Evolutionary conservation across 768 basidiomycete genomes (phyloP).

Genomic region (Suillus subluteus): DNA sequence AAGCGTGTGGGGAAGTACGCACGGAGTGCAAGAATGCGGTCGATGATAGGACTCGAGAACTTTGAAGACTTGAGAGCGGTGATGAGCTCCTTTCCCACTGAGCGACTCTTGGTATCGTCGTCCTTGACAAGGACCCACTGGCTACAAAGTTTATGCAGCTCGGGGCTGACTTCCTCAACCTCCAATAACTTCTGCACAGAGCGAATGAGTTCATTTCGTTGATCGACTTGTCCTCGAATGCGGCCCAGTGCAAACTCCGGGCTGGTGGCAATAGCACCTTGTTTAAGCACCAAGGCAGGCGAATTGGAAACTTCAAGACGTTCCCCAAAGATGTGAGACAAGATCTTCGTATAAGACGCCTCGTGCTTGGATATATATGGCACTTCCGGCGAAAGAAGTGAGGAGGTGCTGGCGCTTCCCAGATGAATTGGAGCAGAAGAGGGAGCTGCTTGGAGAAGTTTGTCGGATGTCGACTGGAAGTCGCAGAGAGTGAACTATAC

Average conservation of each 20-base stretch:
- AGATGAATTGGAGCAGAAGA: slow-evolving; percentile 51
- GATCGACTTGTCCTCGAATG: slow-evolving; percentile 79
- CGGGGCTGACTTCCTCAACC: slow-evolving; percentile 46
- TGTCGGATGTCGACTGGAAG: no score
- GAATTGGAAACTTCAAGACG: slow-evolving; percentile 87
- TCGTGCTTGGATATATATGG: slow-evolving; percentile 90
- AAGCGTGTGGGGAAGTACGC: slow-evolving; percentile 70
- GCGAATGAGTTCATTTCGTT: slow-evolving; percentile 66
- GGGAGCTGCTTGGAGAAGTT: slow-evolving; percentile 51
- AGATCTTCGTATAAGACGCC: slow-evolving; percentile 86
- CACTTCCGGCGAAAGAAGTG: slow-evolving; percentile 24
- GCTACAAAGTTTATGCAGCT: slow-evolving; percentile 72
- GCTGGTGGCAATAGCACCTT: slow-evolving; percentile 78
- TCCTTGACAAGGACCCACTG: slow-evolving; percentile 83
- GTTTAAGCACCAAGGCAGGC: slow-evolving; percentile 67
- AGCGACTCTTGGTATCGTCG: slow-evolving; percentile 62
- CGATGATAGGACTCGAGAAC: slow-evolving; percentile 45
- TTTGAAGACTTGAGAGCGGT: slow-evolving; percentile 47
- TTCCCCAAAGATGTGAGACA: slow-evolving; percentile 77
- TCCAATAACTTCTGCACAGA: slow-evolving; percentile 70
- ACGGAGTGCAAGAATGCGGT: slow-evolving; percentile 61
- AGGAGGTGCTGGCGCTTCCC: slow-evolving; percentile 39
- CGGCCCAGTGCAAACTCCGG: slow-evolving; percentile 96
- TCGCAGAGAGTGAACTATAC: no score
- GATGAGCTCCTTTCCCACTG: slow-evolving; percentile 61